Percentiles rank a stretch among this genome's conserved stretches.
These are phyloP conservation scores for Piloderma croceum DNA, from an alignment of 768 basidiomycete species.

Conservation along the genomic window DNA sequence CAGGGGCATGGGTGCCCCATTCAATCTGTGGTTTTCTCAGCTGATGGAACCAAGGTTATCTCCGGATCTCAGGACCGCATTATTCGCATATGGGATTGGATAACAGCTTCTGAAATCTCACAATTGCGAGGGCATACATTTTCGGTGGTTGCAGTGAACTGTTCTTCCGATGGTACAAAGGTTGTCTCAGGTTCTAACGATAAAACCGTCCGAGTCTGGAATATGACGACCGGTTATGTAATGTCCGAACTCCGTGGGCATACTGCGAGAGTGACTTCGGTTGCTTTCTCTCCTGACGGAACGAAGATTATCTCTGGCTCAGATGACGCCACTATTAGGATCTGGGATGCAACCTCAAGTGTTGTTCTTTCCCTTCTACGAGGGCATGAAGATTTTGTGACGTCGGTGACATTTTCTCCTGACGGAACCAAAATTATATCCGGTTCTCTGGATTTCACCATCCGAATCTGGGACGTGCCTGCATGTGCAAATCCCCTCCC, in stretches of 20 bases:
- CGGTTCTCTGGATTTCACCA: constrained; percentile 4
- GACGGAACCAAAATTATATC: constrained; percentile 3
- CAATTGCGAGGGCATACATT: background rate
- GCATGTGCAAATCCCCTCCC: too few relatives aligned
- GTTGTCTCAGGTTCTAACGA: constrained; percentile 30
- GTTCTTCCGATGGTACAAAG: constrained; percentile 7
- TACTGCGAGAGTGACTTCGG: background rate
- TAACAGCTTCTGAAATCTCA: background rate
- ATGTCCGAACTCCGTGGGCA: background rate
- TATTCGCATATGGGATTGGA: constrained; percentile 10
- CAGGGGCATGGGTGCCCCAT: background rate
- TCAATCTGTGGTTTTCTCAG: constrained; percentile 3
- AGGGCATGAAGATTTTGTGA: constrained; percentile 1
- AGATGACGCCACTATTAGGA: constrained; percentile 19
- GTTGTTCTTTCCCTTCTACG: constrained; percentile 9
- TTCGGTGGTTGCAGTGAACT: constrained; percentile 1
- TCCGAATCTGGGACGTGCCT: constrained; percentile 3
- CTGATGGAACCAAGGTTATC: constrained; percentile 17
- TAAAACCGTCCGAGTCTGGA: constrained; percentile 10
- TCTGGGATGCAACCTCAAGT: constrained; percentile 22
- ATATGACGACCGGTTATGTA: background rate
- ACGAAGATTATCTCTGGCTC: constrained; percentile 37
- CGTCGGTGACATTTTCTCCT: constrained; percentile 7
- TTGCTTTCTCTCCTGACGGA: constrained; percentile 36
- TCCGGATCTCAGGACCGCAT: constrained; percentile 25